A percentile compares a stretch with the other conserved stretches of the same genome.
Conservation (phyloP, 148 eudicot species). For the Rheum nobile region DNA sequence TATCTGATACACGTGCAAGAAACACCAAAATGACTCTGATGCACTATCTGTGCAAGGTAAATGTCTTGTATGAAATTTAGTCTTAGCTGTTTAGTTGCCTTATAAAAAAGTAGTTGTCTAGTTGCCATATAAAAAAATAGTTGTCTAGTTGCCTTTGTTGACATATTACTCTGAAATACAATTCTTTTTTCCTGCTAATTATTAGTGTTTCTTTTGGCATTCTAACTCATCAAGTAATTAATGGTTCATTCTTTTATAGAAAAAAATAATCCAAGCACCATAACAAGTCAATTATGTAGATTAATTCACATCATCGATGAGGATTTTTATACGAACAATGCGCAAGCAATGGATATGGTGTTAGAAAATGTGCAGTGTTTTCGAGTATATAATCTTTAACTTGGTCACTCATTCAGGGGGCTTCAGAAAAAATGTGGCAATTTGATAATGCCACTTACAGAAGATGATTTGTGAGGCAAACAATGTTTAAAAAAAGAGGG, state of each 20-base stretch:
- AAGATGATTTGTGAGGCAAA: too few relatives aligned
- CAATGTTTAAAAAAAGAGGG: too few relatives aligned
- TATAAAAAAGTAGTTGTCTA: not conserved
- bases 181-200: not conserved
- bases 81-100: not conserved
- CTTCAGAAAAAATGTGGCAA: not conserved
- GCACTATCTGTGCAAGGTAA: slow-evolving; percentile 98
- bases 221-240: not conserved
- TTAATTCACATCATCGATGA: not conserved
- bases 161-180: not conserved
- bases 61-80: not conserved
- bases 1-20: slow-evolving; percentile 95
- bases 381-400: not conserved
- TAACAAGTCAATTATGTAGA: not conserved
- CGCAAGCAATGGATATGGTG: not conserved
- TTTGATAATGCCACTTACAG: not conserved
- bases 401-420: not conserved
- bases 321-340: not conserved
- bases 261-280: not conserved
- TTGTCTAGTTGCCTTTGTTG: not conserved
- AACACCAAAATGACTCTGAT: slow-evolving; percentile 96
- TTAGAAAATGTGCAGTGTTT: not conserved
- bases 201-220: not conserved
- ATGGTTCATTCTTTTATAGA: not conserved
- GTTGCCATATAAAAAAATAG: not conserved